Evolutionary conservation across 2,329 filamentous ascomycete genomes (phyloP), one percentile per base, ranked within the genome.

Genomic region (Cyanodermella asteris): DNA sequence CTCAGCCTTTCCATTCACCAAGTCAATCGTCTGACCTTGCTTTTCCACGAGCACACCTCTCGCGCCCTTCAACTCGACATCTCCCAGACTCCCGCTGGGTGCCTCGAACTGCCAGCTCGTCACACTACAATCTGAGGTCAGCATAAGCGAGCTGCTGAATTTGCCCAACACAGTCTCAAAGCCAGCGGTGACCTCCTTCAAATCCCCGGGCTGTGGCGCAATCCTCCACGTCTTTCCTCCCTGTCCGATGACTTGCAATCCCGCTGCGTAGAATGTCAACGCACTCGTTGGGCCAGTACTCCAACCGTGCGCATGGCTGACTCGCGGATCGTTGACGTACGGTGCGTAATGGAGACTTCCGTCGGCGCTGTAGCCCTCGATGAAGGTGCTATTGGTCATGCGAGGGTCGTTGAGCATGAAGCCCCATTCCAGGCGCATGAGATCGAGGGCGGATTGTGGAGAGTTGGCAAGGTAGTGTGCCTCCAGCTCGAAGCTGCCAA

Each of bases 351-450:
- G 51, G 11, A 61, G 36, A 3, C 43, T 40, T 2, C 59, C 59
- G 17, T 52, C 46, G 0, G 46, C 49, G 2, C 45, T 41, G 26
- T 59, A 61, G 1, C 59, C 58, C 35, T 62, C 59, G 27, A 59
- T 55, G 25, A 61, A 60, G 0, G 56, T 59, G 0, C 45, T 51
- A 23, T 61, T 56, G 2, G 58, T 64, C 54, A 61, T 60, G 18
- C 55, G 46, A 0, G 55, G 49, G 27, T 61, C 53, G 10, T 61
- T 46, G 5, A 65, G 50, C 59, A 65, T 64, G 34, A 59, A 65
- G 0, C 53, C 58, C 58, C 59, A 64, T 37, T 56, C 49, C 3
- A 53, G 35, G 1, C 47, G 38, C 25, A 53, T 49, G 7, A 59
- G 42, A n/a, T 53, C 49, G 4, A 59, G 38, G 1, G 53, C 51